phyloP scores from a whole-genome alignment of 768 basidiomycete genomes.

The Suillus fuscotomentosus region DNA sequence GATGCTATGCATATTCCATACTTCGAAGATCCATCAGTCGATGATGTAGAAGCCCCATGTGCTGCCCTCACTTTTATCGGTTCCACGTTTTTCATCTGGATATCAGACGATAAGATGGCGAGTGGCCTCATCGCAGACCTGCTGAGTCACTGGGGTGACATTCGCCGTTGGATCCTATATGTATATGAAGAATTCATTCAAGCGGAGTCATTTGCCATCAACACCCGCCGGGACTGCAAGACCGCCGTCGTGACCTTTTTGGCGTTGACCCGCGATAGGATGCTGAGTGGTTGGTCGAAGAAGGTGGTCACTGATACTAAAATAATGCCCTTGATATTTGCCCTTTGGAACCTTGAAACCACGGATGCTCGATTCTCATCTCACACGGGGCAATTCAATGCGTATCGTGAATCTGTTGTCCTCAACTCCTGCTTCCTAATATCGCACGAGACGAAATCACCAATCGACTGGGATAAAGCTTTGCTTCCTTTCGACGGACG shows the following conservation, averaged over 20 bases:
- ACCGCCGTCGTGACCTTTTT: constrained; percentile 25
- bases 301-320: constrained; percentile 21
- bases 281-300: constrained; percentile 27
- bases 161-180: constrained; percentile 27
- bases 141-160: constrained; percentile 19
- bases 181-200: constrained; percentile 17
- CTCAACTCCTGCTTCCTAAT: constrained; percentile 28
- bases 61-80: constrained; percentile 21
- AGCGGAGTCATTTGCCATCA: constrained; percentile 4
- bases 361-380: constrained; percentile 23
- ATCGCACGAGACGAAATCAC: constrained; percentile 17
- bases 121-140: constrained; percentile 16
- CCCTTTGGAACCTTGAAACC: constrained; percentile 28
- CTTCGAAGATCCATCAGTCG: constrained; percentile 5
- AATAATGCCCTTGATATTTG: constrained; percentile 27
- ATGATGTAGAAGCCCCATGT: constrained; percentile 14
- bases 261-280: constrained; percentile 23
- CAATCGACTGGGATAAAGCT: constrained; percentile 24
- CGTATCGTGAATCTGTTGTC: constrained; percentile 28
- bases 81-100: constrained; percentile 23
- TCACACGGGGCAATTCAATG: constrained; percentile 8
- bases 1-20: constrained; percentile 17
- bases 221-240: constrained; percentile 22
- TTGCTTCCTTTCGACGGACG: constrained; percentile 21
- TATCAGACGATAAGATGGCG: constrained; percentile 14